Evolutionary conservation across 768 basidiomycete genomes (phyloP), one percentile per base, ranked within the genome.

Genomic region (Crassisporium funariophilum): DNA sequence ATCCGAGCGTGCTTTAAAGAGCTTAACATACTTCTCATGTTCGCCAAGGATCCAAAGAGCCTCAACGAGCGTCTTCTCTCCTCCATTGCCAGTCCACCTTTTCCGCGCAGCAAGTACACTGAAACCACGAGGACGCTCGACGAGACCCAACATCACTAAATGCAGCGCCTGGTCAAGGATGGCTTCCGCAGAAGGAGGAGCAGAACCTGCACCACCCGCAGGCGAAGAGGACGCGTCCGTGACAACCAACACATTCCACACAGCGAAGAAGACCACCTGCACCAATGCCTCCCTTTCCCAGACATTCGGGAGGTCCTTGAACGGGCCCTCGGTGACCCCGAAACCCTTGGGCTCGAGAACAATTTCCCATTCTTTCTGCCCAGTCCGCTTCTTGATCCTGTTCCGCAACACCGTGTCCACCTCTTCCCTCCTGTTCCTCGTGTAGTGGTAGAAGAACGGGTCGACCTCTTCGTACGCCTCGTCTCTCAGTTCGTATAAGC

Each of bases 401-500:
- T 75, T 78, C 49, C 81, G 76, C 38, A 95, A 69, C 4, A 88
- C 78, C 33, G 74, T 80, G 59, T 94, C 92, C 19, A 92, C 95
- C 62, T 94, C 91, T 57, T 95, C 91, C 31, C 94, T 80, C 56
- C 91, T 86, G 69, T 98, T 98, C 31, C 95, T 78, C 12, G 91
- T 87, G 64, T 97, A 98, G 61, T 98, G 95, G 61, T 88, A 90
- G 72, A 95, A 97, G 70, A 94, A 97, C 0, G 95, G 94, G 58
- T 98, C 89, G 53, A 98, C 88, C 53, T 97, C 89, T 50, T 84
- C 86, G 64, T 82, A 93, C 15, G 73, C 75, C 55, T 87, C 88
- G 36, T 91, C 83, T 62, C 84, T 88, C 43, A 98, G 80, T 50
- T 94, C 86, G 67, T 98, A 98, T n/a, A 82, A 69, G 0, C 97